These are phyloP conservation scores for Didymella segeticola DNA, from an alignment of 2,329 filamentous ascomycete species.

Conservation along the genomic window DNA sequence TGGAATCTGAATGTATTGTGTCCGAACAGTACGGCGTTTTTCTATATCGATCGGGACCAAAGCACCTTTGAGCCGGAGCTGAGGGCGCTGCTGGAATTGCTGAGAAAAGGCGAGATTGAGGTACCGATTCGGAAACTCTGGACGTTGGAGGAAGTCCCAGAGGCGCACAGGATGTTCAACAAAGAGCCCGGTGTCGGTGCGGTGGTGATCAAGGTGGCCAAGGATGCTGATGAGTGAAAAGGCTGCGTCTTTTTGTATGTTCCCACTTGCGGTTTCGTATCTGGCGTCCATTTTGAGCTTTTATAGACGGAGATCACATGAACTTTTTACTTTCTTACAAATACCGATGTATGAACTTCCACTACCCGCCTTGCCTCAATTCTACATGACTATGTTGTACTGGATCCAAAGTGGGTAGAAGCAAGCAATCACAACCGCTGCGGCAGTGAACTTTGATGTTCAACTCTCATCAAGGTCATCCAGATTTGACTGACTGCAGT, in stretches of 20 bases:
- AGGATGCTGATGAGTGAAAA: not conserved
- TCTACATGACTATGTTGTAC: no score
- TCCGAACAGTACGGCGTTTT: slow-evolving; percentile 36
- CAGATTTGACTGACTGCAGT: no score
- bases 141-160: slow-evolving; percentile 36
- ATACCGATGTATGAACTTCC: no score
- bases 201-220: slow-evolving; percentile 31
- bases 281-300: no score
- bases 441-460: no score
- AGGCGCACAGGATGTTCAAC: slow-evolving; percentile 37
- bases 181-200: slow-evolving; percentile 35
- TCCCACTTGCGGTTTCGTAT: no score
- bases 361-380: no score
- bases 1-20: slow-evolving; percentile 34
- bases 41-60: slow-evolving; percentile 34
- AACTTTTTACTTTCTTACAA: no score
- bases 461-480: no score
- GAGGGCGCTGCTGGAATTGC: slow-evolving; percentile 26
- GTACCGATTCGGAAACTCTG: slow-evolving; percentile 37
- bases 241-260: not conserved
- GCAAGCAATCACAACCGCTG: no score
- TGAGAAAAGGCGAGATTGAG: slow-evolving; percentile 27
- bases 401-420: no score
- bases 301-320: no score
- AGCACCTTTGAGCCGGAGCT: slow-evolving; percentile 36